Evolutionary conservation across 2,329 filamentous ascomycete species (phyloP).

Genomic region (Calonectria honghensis): DNA sequence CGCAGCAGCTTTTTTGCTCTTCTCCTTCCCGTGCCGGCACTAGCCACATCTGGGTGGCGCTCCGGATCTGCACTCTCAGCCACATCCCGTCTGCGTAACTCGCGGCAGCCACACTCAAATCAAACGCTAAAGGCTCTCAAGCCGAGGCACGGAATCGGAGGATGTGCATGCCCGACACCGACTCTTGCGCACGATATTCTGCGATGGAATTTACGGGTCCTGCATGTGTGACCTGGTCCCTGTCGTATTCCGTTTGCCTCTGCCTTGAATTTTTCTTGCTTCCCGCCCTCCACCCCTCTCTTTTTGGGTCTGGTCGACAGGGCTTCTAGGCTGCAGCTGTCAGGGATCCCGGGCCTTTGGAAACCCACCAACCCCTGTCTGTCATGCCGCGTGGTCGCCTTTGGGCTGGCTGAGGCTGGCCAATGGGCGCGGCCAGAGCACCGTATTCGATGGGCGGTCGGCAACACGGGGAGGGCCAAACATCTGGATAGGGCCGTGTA

Average conservation of each 20-base stretch:
- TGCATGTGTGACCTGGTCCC: conserved; percentile 5
- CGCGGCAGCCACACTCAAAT: not conserved
- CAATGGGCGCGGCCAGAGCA: conserved; percentile 37
- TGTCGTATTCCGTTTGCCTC: conserved; percentile 6
- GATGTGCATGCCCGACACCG: conserved; percentile 9
- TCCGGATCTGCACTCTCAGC: conserved; percentile 20
- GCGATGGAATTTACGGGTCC: not conserved
- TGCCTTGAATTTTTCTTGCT: conserved; percentile 6
- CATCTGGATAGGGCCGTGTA: conserved; percentile 3
- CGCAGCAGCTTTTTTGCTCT: not conserved
- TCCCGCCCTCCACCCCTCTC: not conserved
- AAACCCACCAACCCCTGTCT: conserved; percentile 25
- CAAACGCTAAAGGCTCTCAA: not conserved
- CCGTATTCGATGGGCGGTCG: conserved; percentile 26
- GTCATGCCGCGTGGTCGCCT: conserved; percentile 35
- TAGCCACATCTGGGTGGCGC: conserved; percentile 30
- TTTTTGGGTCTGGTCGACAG: conserved; percentile 22
- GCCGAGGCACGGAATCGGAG: conserved; percentile 36
- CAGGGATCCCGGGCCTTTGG: conserved; percentile 27
- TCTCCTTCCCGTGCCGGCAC: not conserved
- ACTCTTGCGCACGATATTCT: not conserved
- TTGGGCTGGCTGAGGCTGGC: conserved; percentile 42
- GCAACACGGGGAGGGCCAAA: conserved; percentile 6
- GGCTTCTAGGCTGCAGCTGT: conserved; percentile 15
- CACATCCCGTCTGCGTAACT: conserved; percentile 35